phyloP scores from a whole-genome alignment of 768 basidiomycete species.

The Rhodosporidiobolus odoratus region DNA sequence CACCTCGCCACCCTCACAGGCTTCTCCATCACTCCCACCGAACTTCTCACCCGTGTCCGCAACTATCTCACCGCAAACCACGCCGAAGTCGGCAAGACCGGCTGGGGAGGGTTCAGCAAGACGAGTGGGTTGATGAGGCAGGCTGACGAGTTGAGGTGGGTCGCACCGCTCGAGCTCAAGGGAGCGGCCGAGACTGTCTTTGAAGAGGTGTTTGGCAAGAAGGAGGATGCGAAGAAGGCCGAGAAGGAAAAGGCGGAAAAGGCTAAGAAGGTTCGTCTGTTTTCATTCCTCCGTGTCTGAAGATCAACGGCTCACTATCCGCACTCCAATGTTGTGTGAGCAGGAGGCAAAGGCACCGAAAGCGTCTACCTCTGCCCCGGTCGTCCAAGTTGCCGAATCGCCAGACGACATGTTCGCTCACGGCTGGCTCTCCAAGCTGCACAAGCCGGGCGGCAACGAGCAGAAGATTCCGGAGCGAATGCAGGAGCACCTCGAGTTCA shows the following conservation, averaged over 20 bases:
- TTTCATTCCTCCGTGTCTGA: neutral
- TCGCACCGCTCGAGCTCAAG: constrained; percentile 75
- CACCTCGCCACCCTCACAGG: constrained; percentile 52
- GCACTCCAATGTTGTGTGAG: neutral
- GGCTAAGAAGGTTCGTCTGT: constrained; percentile 26
- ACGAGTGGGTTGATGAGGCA: constrained; percentile 62
- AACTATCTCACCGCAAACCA: constrained; percentile 54
- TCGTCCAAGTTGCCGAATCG: constrained; percentile 14
- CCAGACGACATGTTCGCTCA: constrained; percentile 66
- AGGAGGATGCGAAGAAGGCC: constrained; percentile 51
- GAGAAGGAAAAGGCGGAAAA: constrained; percentile 25
- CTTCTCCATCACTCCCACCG: constrained; percentile 65
- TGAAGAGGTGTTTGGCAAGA: constrained; percentile 63
- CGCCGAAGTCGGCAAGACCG: constrained; percentile 53
- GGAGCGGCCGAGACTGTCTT: constrained; percentile 69
- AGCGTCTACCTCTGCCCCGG: constrained; percentile 17
- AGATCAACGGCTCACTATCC: neutral
- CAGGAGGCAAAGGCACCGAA: constrained; percentile 35
- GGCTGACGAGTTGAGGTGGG: constrained; percentile 68
- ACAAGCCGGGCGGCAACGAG: constrained; percentile 88
- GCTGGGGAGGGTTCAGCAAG: constrained; percentile 71
- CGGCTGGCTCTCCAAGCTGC: constrained; percentile 85
- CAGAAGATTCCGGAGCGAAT: constrained; percentile 73
- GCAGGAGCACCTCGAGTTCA: constrained; percentile 71
- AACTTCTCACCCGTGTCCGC: constrained; percentile 58